A percentile compares a stretch with the other conserved stretches of the same genome.
Conservation (phyloP, 345 rosid genomes). For the Pelargonium nanum region DNA sequence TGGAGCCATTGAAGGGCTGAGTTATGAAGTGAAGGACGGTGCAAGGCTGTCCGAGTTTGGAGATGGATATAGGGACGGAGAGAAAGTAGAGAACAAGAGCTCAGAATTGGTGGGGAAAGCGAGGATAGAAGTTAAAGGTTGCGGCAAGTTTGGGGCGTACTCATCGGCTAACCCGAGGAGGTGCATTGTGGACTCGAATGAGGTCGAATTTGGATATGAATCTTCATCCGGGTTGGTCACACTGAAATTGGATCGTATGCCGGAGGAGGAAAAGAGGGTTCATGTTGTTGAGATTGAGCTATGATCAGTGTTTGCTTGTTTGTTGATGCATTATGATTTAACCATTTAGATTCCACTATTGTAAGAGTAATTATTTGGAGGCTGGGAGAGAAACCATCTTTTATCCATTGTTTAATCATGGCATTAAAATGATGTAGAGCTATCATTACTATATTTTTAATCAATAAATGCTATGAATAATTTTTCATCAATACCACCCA, state of each 20-base stretch:
- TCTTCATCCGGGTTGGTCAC: constrained; percentile 37
- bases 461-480: no score
- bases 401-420: no score
- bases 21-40: constrained; percentile 31
- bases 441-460: no score
- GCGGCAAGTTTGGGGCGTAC: constrained; percentile 70
- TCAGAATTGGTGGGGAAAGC: constrained; percentile 37
- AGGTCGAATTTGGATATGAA: constrained; percentile 42
- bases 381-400: no score
- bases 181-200: constrained; percentile 43
- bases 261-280: constrained; percentile 32
- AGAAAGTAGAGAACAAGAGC: constrained; percentile 20
- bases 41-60: constrained; percentile 12
- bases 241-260: constrained; percentile 31
- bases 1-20: constrained; percentile 65
- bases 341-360: not conserved
- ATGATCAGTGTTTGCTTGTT: constrained; percentile 5
- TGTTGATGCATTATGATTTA: not conserved
- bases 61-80: constrained; percentile 4
- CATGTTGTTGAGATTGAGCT: constrained; percentile 40
- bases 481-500: no score
- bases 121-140: constrained; percentile 52
- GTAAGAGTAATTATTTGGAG: no score
- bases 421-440: no score
- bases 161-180: constrained; percentile 59